Percentiles rank a stretch among this genome's conserved stretches.
Conservation (phyloP, 2,329 filamentous ascomycete genomes). For the Phialophora verrucosa region DNA sequence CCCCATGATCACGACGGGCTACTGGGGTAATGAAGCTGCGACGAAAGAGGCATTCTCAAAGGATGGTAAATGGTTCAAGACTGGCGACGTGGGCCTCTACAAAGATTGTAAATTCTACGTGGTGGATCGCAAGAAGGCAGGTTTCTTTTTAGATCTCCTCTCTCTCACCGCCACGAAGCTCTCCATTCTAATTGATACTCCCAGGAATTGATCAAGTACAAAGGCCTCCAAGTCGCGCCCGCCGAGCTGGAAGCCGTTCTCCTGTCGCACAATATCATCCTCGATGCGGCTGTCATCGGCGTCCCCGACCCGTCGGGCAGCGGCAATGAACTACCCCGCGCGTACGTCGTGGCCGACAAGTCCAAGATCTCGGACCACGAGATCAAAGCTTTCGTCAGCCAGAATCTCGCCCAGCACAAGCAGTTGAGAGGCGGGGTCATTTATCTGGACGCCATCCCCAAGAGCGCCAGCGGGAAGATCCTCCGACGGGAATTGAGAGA, state of each 20-base stretch:
- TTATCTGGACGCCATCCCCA: slow-evolving; percentile 47
- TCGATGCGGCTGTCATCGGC: slow-evolving; percentile 56
- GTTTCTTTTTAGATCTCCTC: neutral
- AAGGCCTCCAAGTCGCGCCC: slow-evolving; percentile 58
- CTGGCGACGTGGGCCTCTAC: slow-evolving; percentile 81
- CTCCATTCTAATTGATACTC: neutral
- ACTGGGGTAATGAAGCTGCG: slow-evolving; percentile 38
- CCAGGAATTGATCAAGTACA: slow-evolving; percentile 58
- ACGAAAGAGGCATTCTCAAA: slow-evolving; percentile 40
- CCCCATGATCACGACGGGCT: slow-evolving; percentile 53
- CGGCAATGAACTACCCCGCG: slow-evolving; percentile 50
- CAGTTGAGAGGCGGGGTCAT: slow-evolving; percentile 46
- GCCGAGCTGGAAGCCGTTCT: slow-evolving; percentile 56
- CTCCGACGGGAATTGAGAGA: slow-evolving; percentile 45
- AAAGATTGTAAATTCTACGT: slow-evolving; percentile 85
- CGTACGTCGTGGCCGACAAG: slow-evolving; percentile 50
- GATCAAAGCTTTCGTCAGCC: slow-evolving; percentile 44
- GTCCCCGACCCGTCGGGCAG: slow-evolving; percentile 42
- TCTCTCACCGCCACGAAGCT: neutral
- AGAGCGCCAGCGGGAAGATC: slow-evolving; percentile 49
- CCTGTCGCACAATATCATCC: slow-evolving; percentile 48
- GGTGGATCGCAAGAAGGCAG: slow-evolving; percentile 75
- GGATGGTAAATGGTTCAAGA: slow-evolving; percentile 82
- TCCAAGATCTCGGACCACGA: slow-evolving; percentile 40
- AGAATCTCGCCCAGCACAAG: slow-evolving; percentile 44